phyloP scores from a whole-genome alignment of 306 rosid genomes.

The Malus sieversii region DNA sequence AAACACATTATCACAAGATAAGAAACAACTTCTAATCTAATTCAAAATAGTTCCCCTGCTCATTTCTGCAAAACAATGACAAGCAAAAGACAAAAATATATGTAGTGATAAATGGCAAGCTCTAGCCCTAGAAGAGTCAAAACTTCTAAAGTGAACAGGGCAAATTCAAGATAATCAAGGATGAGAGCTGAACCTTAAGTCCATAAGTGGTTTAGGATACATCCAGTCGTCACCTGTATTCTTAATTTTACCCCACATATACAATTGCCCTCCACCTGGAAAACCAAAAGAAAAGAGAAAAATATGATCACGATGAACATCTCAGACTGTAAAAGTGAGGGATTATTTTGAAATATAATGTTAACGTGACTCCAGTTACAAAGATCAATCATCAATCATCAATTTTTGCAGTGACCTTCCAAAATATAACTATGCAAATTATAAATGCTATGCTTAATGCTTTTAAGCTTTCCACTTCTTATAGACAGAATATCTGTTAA shows the following conservation, averaged over 20 bases:
- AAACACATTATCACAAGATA: neutral
- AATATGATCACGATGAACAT: neutral
- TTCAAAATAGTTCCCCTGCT: neutral
- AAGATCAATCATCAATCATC: neutral
- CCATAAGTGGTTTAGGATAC: slow-evolving; percentile 98
- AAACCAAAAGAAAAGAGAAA: slow-evolving; percentile 17
- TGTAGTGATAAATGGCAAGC: neutral
- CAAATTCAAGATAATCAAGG: neutral
- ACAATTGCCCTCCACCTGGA: slow-evolving; percentile 92
- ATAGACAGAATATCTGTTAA: neutral
- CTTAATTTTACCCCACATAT: slow-evolving; percentile 97
- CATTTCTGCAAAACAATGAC: neutral
- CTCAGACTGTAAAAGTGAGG: neutral
- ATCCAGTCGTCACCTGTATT: slow-evolving; percentile 95
- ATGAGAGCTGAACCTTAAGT: slow-evolving; percentile 64
- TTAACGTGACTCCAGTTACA: neutral
- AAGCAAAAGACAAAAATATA: neutral
- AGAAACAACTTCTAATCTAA: neutral
- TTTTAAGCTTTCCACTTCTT: neutral
- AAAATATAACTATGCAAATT: neutral
- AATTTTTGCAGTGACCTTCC: neutral
- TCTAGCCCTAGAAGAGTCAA: neutral
- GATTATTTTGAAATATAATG: neutral
- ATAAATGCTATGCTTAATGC: neutral
- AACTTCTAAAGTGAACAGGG: neutral